A percentile compares a stretch with the other conserved stretches of the same genome.
Conservation (phyloP, 2,329 filamentous ascomycete species). For the Monilinia aucupariae region DNA sequence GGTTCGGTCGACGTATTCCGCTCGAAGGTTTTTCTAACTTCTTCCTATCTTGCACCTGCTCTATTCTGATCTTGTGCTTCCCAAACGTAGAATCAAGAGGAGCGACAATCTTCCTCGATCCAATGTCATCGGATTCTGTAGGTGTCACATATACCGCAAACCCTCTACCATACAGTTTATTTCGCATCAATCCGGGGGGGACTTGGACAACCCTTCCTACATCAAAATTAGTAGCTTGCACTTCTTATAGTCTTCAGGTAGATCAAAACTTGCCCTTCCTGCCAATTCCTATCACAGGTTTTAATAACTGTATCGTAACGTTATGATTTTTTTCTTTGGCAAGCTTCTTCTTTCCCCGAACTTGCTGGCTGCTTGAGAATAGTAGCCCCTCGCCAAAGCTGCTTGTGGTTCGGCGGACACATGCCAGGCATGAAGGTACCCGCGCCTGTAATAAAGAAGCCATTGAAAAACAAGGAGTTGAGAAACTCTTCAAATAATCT, state of each 20-base stretch:
- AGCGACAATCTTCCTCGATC: conserved; percentile 37
- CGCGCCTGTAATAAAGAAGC: conserved; percentile 28
- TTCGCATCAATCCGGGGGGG: conserved; percentile 49
- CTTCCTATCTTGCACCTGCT: conserved; percentile 8
- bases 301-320: conserved; percentile 46
- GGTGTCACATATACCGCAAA: conserved; percentile 48
- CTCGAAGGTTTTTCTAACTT: not conserved
- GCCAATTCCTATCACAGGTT: conserved; percentile 49
- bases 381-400: conserved; percentile 23
- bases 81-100: conserved; percentile 11
- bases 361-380: conserved; percentile 33
- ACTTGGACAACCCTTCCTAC: conserved; percentile 50
- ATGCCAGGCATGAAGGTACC: conserved; percentile 31
- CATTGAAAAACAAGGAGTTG: conserved; percentile 24
- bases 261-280: conserved; percentile 37
- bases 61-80: conserved; percentile 41
- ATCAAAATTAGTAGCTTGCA: not conserved
- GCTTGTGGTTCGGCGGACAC: conserved; percentile 29
- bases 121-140: conserved; percentile 41
- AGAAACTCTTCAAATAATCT: not conserved
- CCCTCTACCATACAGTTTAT: conserved; percentile 46
- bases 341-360: conserved; percentile 42
- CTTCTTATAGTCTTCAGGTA: not conserved
- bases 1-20: not conserved
- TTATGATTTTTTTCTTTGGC: conserved; percentile 35